Conservation (phyloP, 2,329 filamentous ascomycete genomes). For the Aspergillus sp. region DNA sequence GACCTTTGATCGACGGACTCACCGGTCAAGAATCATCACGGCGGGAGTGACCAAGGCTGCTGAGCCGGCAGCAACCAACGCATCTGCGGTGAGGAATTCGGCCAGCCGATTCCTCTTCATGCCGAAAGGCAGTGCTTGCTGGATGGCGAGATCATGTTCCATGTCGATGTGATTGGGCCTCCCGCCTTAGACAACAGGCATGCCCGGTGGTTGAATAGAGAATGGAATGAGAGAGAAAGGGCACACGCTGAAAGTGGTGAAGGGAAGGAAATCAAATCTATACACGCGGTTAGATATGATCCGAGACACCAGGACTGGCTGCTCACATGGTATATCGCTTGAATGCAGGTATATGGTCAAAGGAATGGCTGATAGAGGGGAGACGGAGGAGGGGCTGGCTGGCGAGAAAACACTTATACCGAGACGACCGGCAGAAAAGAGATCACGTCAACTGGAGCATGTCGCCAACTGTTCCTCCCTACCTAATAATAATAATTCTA, state of each 20-base stretch:
- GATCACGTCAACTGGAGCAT: slow-evolving; percentile 4
- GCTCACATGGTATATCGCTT: neutral
- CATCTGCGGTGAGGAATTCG: slow-evolving; percentile 60
- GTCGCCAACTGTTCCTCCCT: neutral
- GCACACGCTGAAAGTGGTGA: neutral
- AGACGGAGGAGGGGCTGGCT: slow-evolving; percentile 9
- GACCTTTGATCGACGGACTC: slow-evolving; percentile 21
- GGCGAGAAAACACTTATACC: slow-evolving; percentile 1
- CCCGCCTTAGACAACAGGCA: neutral
- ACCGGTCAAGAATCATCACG: slow-evolving; percentile 82
- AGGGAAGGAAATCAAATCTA: slow-evolving; percentile 2
- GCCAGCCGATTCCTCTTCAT: slow-evolving; percentile 35
- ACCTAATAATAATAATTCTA: slow-evolving; percentile 5
- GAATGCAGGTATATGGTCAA: neutral
- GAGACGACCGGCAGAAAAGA: neutral
- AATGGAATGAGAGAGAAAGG: neutral
- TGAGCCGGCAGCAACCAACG: slow-evolving; percentile 65
- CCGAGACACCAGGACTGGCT: neutral
- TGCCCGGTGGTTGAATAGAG: neutral
- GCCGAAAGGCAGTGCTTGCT: slow-evolving; percentile 22
- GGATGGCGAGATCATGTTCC: slow-evolving; percentile 25
- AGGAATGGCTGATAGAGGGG: slow-evolving; percentile 1
- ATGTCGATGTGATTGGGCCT: slow-evolving; percentile 11
- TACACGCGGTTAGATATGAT: neutral
- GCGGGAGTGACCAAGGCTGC: slow-evolving; percentile 73